phyloP scores from a whole-genome alignment of 2,329 filamentous ascomycete genomes.

The Pseudogymnoascus sp. region DNA sequence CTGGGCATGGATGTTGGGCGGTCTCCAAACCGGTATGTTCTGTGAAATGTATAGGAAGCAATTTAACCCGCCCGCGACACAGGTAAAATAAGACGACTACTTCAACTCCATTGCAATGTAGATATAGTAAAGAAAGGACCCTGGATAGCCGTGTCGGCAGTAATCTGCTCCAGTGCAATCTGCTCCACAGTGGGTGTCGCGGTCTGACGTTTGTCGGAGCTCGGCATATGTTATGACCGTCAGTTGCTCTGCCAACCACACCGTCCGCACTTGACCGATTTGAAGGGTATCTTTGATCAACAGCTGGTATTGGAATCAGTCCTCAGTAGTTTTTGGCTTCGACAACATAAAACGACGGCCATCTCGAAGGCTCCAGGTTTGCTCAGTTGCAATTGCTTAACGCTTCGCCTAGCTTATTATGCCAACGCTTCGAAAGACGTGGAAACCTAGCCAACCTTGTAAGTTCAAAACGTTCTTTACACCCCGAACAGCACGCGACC shows the following conservation, averaged over 20 bases:
- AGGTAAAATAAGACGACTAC: background rate
- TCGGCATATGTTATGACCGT: slow-evolving; percentile 7
- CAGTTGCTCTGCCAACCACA: slow-evolving; percentile 8
- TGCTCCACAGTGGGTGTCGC: background rate
- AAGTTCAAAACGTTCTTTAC: background rate
- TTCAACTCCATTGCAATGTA: slow-evolving; percentile 6
- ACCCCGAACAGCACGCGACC: background rate
- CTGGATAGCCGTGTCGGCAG: background rate
- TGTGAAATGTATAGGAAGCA: background rate
- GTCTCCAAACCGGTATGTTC: background rate
- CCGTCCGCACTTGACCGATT: background rate
- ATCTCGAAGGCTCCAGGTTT: slow-evolving; percentile 4
- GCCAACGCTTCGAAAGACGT: slow-evolving; percentile 6
- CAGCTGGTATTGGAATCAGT: slow-evolving; percentile 5
- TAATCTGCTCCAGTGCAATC: background rate
- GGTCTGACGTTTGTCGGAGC: slow-evolving; percentile 6
- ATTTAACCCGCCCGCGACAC: slow-evolving; percentile 1
- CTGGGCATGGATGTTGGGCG: background rate
- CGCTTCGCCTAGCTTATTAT: slow-evolving; percentile 7
- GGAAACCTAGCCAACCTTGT: background rate
- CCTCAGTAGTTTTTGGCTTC: background rate
- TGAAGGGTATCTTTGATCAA: slow-evolving; percentile 1
- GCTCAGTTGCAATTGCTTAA: background rate
- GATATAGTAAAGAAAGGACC: background rate
- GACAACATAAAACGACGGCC: background rate